Evolutionary conservation across 345 rosid species (phyloP), one percentile per base, ranked within the genome.

Genomic region (Aurinia saxatilis): DNA sequence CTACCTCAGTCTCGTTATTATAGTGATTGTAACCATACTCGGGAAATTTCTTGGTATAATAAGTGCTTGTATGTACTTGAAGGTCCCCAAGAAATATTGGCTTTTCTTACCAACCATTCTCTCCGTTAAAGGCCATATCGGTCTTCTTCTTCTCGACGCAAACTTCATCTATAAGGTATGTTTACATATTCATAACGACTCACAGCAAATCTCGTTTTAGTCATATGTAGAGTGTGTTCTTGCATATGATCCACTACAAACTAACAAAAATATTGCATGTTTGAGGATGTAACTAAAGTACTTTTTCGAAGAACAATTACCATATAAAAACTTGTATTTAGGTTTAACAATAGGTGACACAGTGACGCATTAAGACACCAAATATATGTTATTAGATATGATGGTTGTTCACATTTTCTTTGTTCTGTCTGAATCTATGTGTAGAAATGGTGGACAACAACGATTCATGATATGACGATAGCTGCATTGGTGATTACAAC

Each of bases 91-190:
- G 47, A 73, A 73, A 10, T 75, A 89, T 46, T 83, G 82, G 21
- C 44, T 80, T 1, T 38, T 89, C 47, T 78, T 92, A 1, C 67
- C 83, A 8, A 73, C 80, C 12, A 57, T 87, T 8, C 86, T 92
- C 71, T 82, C 79, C 68, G 46, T 85, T 75, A 92, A 89, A 76
- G 95, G 98, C 21, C 82, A 89, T 66, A 78, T 70, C 6, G 95
- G 82, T 44, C 83, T 89, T 60, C 66, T 85, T 27, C 75, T 92
- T 7, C 46, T 73, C 15, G 48, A 64, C 0, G 42, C 61, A 15
- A 69, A 64, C 59, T 41, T 34, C 18, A 13, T 37, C 12, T 14
- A 33, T 14, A 42, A 68, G 45, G 87, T 76, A 70, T 36, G 0
- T 34, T 30, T 25, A 1, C 21, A 21, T 15, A 25, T 21, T 42